Evolutionary conservation across 768 basidiomycete genomes (phyloP).

Genomic region (Pulveroboletus sp.): DNA sequence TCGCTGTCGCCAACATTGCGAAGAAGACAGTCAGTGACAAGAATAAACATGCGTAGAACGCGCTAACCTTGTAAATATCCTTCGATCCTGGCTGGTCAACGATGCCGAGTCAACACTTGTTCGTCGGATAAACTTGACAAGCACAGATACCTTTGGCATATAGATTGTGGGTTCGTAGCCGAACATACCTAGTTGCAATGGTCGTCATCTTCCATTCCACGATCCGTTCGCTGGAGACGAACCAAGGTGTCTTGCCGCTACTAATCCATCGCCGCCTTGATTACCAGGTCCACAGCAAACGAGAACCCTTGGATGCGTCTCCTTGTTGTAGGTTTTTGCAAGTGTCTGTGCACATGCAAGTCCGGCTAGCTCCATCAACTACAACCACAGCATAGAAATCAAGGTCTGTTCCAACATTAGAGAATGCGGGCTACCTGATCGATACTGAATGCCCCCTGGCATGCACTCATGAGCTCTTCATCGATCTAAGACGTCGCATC

Average conservation of each 20-base stretch:
- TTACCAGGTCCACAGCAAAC: conserved; percentile 98
- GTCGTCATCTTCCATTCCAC: background rate
- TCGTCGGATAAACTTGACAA: background rate
- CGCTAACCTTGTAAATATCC: conserved; percentile 77
- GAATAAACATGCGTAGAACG: background rate
- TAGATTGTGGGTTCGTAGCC: conserved; percentile 87
- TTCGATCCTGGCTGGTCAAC: conserved; percentile 76
- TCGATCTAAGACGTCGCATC: conserved; percentile 61
- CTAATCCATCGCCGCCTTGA: conserved; percentile 94
- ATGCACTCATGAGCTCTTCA: conserved; percentile 82
- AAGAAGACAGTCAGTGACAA: background rate
- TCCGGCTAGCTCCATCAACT: conserved; percentile 97
- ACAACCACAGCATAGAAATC: conserved; percentile 1
- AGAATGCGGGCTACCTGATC: conserved; percentile 61
- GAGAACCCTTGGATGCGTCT: conserved; percentile 71
- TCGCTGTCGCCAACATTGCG: conserved; percentile 40
- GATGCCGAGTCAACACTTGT: background rate
- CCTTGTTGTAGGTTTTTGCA: conserved; percentile 67
- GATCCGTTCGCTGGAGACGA: conserved; percentile 14
- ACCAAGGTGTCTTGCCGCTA: conserved; percentile 94
- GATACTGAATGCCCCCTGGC: conserved; percentile 83
- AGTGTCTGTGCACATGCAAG: conserved; percentile 89
- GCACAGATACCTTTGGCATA: conserved; percentile 74
- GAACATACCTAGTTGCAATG: conserved; percentile 65
- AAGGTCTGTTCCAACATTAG: background rate